These are phyloP conservation scores for Chaetomiaceae sp. DNA, from an alignment of 2,329 filamentous ascomycete genomes.

Conservation along the genomic window DNA sequence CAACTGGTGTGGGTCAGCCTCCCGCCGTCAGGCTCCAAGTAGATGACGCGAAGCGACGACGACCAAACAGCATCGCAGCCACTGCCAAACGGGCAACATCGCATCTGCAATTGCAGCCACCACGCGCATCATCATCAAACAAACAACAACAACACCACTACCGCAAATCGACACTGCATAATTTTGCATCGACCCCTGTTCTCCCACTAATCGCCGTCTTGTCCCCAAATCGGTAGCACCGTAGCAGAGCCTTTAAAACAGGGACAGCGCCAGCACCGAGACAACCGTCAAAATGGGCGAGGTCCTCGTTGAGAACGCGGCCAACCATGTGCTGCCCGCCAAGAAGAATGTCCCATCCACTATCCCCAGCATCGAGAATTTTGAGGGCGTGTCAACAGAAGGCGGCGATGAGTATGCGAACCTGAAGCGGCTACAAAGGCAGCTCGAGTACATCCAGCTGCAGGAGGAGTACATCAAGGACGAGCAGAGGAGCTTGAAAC, in stretches of 20 bases:
- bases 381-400: slow-evolving; percentile 78
- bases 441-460: slow-evolving; percentile 96
- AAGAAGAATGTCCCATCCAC: slow-evolving; percentile 75
- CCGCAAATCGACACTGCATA: not conserved
- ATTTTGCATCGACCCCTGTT: not conserved
- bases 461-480: slow-evolving; percentile 99
- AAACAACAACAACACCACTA: not conserved
- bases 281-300: slow-evolving; percentile 66
- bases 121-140: not conserved
- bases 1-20: slow-evolving; percentile 9
- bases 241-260: too few relatives aligned
- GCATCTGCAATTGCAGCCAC: slow-evolving; percentile 3
- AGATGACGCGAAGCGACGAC: slow-evolving; percentile 23
- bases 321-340: slow-evolving; percentile 68
- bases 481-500: slow-evolving; percentile 96
- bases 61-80: slow-evolving; percentile 21
- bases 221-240: too few relatives aligned
- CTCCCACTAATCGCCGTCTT: not conserved
- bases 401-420: slow-evolving; percentile 89
- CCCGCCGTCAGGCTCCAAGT: slow-evolving; percentile 25
- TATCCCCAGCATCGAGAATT: slow-evolving; percentile 84
- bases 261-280: not conserved
- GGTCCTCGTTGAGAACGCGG: slow-evolving; percentile 76
- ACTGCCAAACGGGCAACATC: not conserved
- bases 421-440: slow-evolving; percentile 92